Percentiles rank a stretch among this genome's conserved stretches.
Conservation (phyloP, 2,329 filamentous ascomycete genomes). For the Microdochium bolleyi region DNA sequence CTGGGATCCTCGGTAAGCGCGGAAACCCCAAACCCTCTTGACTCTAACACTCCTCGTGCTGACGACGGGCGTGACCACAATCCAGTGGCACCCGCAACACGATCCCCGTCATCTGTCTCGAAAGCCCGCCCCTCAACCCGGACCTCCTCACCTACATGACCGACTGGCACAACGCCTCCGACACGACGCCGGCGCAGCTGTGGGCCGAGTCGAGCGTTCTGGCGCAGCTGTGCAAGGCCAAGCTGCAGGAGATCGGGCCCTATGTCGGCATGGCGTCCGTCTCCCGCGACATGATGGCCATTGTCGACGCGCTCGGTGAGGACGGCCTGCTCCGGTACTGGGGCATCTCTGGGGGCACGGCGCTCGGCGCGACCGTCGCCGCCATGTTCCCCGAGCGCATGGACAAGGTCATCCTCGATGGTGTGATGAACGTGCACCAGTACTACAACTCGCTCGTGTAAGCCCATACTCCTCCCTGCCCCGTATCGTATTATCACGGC, state of each 20-base stretch:
- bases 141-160: slow-evolving; percentile 1
- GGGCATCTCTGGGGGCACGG: slow-evolving; percentile 31
- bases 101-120: slow-evolving; percentile 9
- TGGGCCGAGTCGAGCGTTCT: slow-evolving; percentile 3
- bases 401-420: slow-evolving; percentile 22
- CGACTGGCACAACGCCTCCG: slow-evolving; percentile 4
- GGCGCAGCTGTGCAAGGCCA: neutral
- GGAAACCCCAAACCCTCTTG: too few species aligned
- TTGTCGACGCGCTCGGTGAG: slow-evolving; percentile 33
- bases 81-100: slow-evolving; percentile 7
- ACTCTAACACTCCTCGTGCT: too few species aligned
- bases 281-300: slow-evolving; percentile 32
- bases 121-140: slow-evolving; percentile 4
- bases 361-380: slow-evolving; percentile 26
- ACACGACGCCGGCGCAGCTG: slow-evolving; percentile 3
- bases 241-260: slow-evolving; percentile 16
- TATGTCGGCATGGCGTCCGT: slow-evolving; percentile 33
- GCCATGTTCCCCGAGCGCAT: slow-evolving; percentile 30
- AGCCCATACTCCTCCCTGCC: neutral
- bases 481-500: too few species aligned
- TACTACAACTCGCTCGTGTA: slow-evolving; percentile 17
- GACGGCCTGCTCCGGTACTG: slow-evolving; percentile 30
- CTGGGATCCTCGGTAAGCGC: slow-evolving; percentile 4
- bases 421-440: slow-evolving; percentile 20
- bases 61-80: too few species aligned